These are phyloP conservation scores for Phytophthora fragariae DNA, from an alignment of 352 stramenopile species.

Conservation along the genomic window DNA sequence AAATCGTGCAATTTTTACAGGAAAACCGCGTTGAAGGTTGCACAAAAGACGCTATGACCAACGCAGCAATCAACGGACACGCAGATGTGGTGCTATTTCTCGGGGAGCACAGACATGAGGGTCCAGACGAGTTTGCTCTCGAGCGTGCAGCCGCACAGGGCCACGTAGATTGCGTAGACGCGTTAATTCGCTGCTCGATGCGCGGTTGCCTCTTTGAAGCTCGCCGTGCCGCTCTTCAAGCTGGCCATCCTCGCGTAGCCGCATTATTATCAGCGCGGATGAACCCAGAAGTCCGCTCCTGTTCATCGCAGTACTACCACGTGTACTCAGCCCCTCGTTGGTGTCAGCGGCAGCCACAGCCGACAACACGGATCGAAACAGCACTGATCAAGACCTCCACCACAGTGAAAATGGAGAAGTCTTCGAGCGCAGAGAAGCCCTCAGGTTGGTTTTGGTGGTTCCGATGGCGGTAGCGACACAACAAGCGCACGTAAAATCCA, in stretches of 20 bases:
- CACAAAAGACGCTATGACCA: slow-evolving; percentile 47
- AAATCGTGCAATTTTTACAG: slow-evolving; percentile 46
- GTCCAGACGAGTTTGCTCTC: slow-evolving; percentile 38
- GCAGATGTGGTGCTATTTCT: slow-evolving; percentile 40
- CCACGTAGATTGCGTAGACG: slow-evolving; percentile 32
- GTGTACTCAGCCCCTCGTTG: slow-evolving; percentile 21
- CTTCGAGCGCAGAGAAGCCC: slow-evolving; percentile 13
- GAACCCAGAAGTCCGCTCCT: slow-evolving; percentile 40
- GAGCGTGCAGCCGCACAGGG: slow-evolving; percentile 38
- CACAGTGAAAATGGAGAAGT: slow-evolving; percentile 9
- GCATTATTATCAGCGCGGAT: slow-evolving; percentile 37
- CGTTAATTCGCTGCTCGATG: slow-evolving; percentile 44
- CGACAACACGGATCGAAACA: slow-evolving; percentile 1
- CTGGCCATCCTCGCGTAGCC: slow-evolving; percentile 36
- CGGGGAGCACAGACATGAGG: slow-evolving; percentile 45
- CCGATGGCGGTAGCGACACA: slow-evolving; percentile 27
- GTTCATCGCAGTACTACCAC: slow-evolving; percentile 32
- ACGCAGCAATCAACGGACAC: slow-evolving; percentile 42
- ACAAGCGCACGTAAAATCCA: not conserved
- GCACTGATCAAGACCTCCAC: not conserved
- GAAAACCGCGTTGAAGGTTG: slow-evolving; percentile 45
- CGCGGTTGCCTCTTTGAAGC: slow-evolving; percentile 47
- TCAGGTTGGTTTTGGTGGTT: slow-evolving; percentile 38
- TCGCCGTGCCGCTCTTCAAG: slow-evolving; percentile 37
- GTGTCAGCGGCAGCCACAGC: slow-evolving; percentile 37